Conservation (phyloP, 495 filamentous ascomycete genomes). For the Lophiostoma macrostomum region DNA sequence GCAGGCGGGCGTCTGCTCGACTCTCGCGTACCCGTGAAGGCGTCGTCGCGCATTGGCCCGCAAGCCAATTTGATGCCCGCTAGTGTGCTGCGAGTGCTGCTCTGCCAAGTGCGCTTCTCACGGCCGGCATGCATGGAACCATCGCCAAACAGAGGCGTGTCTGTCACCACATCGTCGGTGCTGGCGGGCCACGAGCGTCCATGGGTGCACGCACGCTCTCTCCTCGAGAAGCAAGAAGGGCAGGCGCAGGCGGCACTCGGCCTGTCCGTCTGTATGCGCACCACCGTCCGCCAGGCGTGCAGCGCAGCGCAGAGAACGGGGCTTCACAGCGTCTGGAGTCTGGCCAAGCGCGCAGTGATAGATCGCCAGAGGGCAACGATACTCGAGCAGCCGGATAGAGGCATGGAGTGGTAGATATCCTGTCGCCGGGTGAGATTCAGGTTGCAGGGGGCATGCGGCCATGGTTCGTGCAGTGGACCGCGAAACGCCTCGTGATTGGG, state of each 20-base stretch:
- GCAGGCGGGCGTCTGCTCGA: not conserved
- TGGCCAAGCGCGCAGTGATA: not conserved
- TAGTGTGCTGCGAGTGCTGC: constrained; percentile 1
- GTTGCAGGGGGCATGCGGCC: not conserved
- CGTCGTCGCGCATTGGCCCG: not conserved
- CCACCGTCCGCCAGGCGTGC: too few species aligned
- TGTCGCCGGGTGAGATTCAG: not conserved
- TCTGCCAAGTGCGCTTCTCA: not conserved
- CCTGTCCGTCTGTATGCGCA: too few species aligned
- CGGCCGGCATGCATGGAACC: not conserved
- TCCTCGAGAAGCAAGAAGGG: too few species aligned
- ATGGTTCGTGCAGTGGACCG: too few species aligned
- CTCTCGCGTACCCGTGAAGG: not conserved
- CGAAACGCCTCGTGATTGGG: too few species aligned
- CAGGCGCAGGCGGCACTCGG: too few species aligned
- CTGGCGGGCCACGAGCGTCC: not conserved
- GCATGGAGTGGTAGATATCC: not conserved
- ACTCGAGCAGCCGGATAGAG: too few species aligned
- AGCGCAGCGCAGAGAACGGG: not conserved
- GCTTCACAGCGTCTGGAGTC: not conserved
- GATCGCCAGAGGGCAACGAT: constrained; percentile 1
- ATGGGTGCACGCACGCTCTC: not conserved
- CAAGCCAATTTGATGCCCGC: not conserved
- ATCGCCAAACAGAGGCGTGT: constrained; percentile 1
- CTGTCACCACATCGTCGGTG: not conserved